A percentile compares a stretch with the other conserved stretches of the same genome.
phyloP scores from a whole-genome alignment of 1,284 basidiomycete species.

The Trametes polyzona region DNA sequence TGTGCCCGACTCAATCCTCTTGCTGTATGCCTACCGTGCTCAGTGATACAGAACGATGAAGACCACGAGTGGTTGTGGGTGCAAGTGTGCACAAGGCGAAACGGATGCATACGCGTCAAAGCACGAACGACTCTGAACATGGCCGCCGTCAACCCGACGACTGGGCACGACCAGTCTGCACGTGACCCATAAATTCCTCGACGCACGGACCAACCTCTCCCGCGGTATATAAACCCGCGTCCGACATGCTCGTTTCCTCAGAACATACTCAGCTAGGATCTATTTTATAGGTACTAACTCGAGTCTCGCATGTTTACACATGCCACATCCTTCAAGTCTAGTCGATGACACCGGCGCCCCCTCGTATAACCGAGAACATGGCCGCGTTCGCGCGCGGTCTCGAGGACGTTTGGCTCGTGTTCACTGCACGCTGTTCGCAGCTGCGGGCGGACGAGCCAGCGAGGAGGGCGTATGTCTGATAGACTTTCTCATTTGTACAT shows the following conservation, averaged over 20 bases:
- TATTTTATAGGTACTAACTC: slow-evolving; percentile 89
- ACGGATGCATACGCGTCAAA: too few species aligned
- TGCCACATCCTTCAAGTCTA: slow-evolving; percentile 81
- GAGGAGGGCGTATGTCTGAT: slow-evolving; percentile 79
- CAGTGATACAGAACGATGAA: too few species aligned
- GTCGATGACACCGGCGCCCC: slow-evolving; percentile 71
- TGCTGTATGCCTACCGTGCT: too few species aligned
- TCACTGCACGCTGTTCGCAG: slow-evolving; percentile 44
- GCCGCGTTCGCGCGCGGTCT: slow-evolving; percentile 48
- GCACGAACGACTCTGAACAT: too few species aligned
- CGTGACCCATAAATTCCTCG: slow-evolving; percentile 13
- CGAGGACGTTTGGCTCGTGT: slow-evolving; percentile 74
- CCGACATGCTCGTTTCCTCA: slow-evolving; percentile 43
- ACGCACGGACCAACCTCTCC: slow-evolving; percentile 30
- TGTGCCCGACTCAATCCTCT: too few species aligned
- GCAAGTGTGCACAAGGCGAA: too few species aligned
- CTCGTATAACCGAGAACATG: slow-evolving; percentile 82
- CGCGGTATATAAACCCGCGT: slow-evolving; percentile 40
- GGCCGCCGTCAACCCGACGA: too few species aligned
- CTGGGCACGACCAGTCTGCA: slow-evolving; percentile 4
- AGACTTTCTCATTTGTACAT: slow-evolving; percentile 45
- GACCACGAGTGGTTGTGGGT: too few species aligned
- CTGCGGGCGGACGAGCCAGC: slow-evolving; percentile 48
- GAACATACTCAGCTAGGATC: slow-evolving; percentile 90
- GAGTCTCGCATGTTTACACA: slow-evolving; percentile 87